Evolutionary conservation across 768 basidiomycete species (phyloP), one percentile per base, ranked within the genome.

Genomic region (Leccinum rimulosum): DNA sequence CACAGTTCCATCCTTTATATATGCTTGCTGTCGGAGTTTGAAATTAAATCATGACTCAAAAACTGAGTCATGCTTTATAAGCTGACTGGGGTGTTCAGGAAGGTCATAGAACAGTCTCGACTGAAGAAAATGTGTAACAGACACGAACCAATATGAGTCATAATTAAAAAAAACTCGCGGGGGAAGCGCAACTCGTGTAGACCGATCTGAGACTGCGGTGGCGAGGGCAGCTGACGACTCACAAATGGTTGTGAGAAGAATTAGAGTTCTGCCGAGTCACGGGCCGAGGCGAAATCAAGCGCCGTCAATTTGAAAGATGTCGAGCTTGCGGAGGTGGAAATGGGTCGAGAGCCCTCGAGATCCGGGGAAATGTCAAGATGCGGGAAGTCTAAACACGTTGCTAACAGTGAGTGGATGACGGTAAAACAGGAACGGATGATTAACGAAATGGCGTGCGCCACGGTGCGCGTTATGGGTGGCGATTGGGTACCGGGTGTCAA

Each of bases 281-380:
- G 30, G 45, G 47, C 35, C 27, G 54, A 43, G 35, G 35, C 15
- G 28, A 50, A 9, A 51, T 48, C 17, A 54, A 49, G 47, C 56
- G 31, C 59, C 19, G 49, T 31, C 52, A 68, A 68, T 68, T 68
- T 68, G 68, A 68, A 68, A 69, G 67, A 35, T 6, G 15, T 54
- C 36, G 60, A 68, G 60, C 49, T 58, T 60, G 56, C 25, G 62
- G 43, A 53, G 28, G 14, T 22, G 31, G 35, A 63, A 38, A 48
- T 55, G 25, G 53, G 54, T 38, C 15, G 9, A 43, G 25, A 19
- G 28, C 40, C 45, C 35, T 43, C 38, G 54, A 36, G 54, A 53
- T 38, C 40, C n/a, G 25, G 5, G 45, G 28, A 22, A 30, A 33
- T 19, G 27, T 38, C 14, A 43, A 28, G 45, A 36, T 53, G 1